Evolutionary conservation across 352 stramenopile genomes (phyloP).

Genomic region (Phytophthora chlamydospora): DNA sequence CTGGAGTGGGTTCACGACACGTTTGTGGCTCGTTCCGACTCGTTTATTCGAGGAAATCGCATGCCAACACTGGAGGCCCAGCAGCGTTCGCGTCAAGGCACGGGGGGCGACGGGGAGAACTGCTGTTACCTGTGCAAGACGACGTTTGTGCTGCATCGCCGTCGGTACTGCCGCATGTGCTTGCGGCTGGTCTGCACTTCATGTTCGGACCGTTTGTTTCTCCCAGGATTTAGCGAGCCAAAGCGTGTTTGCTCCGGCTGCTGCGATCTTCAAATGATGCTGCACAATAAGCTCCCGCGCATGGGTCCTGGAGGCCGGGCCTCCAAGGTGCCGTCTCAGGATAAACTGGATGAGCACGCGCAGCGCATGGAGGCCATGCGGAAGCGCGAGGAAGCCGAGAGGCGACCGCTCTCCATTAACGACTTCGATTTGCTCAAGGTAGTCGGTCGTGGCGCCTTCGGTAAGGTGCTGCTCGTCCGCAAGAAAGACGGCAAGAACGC

Average conservation of each 20-base stretch:
- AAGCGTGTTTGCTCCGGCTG: slow-evolving; percentile 88
- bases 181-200: slow-evolving; percentile 81
- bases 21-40: slow-evolving; percentile 88
- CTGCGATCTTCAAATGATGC: slow-evolving; percentile 88
- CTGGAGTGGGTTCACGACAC: slow-evolving; percentile 91
- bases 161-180: slow-evolving; percentile 88
- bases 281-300: slow-evolving; percentile 85
- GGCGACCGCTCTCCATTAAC: slow-evolving; percentile 79
- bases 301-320: slow-evolving; percentile 39
- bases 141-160: slow-evolving; percentile 80
- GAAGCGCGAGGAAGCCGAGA: slow-evolving; percentile 77
- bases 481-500: slow-evolving; percentile 91
- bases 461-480: slow-evolving; percentile 95
- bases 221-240: slow-evolving; percentile 87
- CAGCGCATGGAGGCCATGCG: slow-evolving; percentile 84
- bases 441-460: slow-evolving; percentile 94
- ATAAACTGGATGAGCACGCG: slow-evolving; percentile 67
- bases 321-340: slow-evolving; percentile 49
- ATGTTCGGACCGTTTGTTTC: slow-evolving; percentile 87
- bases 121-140: slow-evolving; percentile 85
- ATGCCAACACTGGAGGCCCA: slow-evolving; percentile 44
- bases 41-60: slow-evolving; percentile 79
- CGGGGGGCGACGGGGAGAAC: slow-evolving; percentile 45
- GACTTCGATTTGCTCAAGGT: slow-evolving; percentile 97
- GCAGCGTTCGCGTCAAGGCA: slow-evolving; percentile 21